A percentile compares a stretch with the other conserved stretches of the same genome.
Conservation (phyloP, 2,329 filamentous ascomycete species). For the Botrytis tulipae region DNA sequence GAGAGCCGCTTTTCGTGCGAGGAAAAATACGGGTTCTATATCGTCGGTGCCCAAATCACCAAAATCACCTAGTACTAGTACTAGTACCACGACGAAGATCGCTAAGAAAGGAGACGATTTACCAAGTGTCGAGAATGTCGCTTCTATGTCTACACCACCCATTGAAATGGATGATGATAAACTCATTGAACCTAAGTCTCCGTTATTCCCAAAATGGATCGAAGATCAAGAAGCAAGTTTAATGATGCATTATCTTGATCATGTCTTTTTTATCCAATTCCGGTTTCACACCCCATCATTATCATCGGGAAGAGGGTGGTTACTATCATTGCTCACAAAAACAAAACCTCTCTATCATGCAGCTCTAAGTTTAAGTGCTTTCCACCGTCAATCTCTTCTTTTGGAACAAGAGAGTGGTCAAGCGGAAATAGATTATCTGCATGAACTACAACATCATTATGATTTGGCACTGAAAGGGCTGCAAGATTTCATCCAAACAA, state of each 20-base stretch:
- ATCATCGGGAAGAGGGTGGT: constrained; percentile 58
- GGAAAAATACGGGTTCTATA: neutral
- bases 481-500: constrained; percentile 4
- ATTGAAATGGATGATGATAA: neutral
- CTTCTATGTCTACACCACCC: neutral
- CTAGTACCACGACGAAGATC: neutral
- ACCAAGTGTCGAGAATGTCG: neutral
- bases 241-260: constrained; percentile 60
- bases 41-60: neutral
- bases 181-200: neutral
- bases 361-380: constrained; percentile 53
- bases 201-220: constrained; percentile 21
- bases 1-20: constrained; percentile 16
- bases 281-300: constrained; percentile 59
- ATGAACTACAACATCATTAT: constrained; percentile 22
- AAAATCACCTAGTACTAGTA: neutral
- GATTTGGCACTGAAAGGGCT: constrained; percentile 5
- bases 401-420: constrained; percentile 23
- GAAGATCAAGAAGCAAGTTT: constrained; percentile 35
- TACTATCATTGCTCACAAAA: constrained; percentile 54
- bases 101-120: neutral
- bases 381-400: constrained; percentile 48
- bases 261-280: constrained; percentile 60
- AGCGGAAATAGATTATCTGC: constrained; percentile 19
- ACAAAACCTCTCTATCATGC: constrained; percentile 57